Base-by-base conservation (phyloP, 805 yeast genomes). In the Myxozyma sirexii region DNA sequence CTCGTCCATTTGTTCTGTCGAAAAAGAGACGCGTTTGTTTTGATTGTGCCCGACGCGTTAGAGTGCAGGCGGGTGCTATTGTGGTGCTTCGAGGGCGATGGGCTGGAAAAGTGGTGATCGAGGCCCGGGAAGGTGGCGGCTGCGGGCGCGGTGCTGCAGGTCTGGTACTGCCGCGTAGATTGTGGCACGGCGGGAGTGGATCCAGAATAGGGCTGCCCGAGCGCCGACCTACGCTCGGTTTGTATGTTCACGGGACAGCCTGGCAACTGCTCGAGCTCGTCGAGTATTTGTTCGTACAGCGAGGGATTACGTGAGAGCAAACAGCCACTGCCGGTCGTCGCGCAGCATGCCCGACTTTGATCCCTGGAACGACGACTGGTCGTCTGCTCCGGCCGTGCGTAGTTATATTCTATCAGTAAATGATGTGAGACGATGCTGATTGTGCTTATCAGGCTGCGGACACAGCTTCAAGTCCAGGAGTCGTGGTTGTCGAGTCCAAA, bases 341-440 rank as follows among this genome's bases (percentile, higher is more conserved):
- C n/a, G 27, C 35, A 31, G 23, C 4, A 45, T 45, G 47, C 31
- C 42, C n/a, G 17, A 24, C 19, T 41, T 37, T 13, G 63, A 61
- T 29, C 51, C 65, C 19, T 61, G 65, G 65, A 45, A 54, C 31
- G 65, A 61, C 49, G 60, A 58, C 37, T 61, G 65, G 65, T 24
- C 51, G 13, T 37, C 61, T 1, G 15, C 50, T 23, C n/a, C n/a
- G n/a, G n/a, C n/a, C n/a, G n/a, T n/a, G n/a, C 42, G 15, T 19
- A 23, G 29, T 21, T 39, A 19, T 15, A 4, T 13, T 29, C 33
- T 27, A 3, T n/a, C n/a, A n/a, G n/a, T n/a, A n/a, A n/a, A n/a
- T n/a, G n/a, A n/a, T n/a, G n/a, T n/a, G n/a, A n/a, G n/a, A n/a
- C n/a, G n/a, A n/a, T n/a, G n/a, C n/a, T n/a, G n/a, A n/a, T n/a